These are phyloP conservation scores for Entrophospora sp. DNA, from an alignment of 192 early-diverging fungal species.

Conservation along the genomic window DNA sequence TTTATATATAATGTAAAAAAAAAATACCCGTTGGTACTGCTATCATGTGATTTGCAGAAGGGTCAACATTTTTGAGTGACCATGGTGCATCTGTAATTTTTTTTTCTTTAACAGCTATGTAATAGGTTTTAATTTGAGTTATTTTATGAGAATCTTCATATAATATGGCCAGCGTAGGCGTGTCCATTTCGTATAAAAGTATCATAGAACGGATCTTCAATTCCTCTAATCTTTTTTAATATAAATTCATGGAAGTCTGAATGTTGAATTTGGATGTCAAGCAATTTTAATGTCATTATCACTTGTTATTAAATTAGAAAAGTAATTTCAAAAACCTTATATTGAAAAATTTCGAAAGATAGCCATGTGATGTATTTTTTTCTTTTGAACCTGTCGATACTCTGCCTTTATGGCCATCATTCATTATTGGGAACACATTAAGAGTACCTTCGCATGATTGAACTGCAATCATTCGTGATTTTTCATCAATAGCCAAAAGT, in stretches of 20 bases:
- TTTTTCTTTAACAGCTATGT: slow-evolving; percentile 38
- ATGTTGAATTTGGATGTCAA: neutral
- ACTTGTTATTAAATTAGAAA: neutral
- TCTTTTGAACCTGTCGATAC: too few relatives aligned
- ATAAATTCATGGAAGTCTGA: neutral
- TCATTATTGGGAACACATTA: too few relatives aligned
- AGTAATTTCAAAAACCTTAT: too few relatives aligned
- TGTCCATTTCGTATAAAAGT: slow-evolving; percentile 28
- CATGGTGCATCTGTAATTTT: slow-evolving; percentile 30
- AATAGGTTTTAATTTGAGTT: slow-evolving; percentile 49
- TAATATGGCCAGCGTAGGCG: slow-evolving; percentile 45
- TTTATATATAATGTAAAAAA: slow-evolving; percentile 8
- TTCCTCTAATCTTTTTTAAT: slow-evolving; percentile 40
- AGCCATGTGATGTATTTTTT: too few relatives aligned
- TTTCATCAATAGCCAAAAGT: too few relatives aligned
- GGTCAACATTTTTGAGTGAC: slow-evolving; percentile 35
- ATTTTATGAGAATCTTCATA: slow-evolving; percentile 45
- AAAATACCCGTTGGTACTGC: slow-evolving; percentile 42
- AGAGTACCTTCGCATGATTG: too few relatives aligned
- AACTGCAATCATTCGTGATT: too few relatives aligned
- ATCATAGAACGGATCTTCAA: slow-evolving; percentile 42
- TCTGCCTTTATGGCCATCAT: too few relatives aligned
- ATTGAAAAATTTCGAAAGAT: too few relatives aligned
- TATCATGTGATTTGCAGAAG: slow-evolving; percentile 40
- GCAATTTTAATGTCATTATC: neutral